phyloP scores from a whole-genome alignment of 2,329 filamentous ascomycete species.

The Fusarium avenaceum region DNA sequence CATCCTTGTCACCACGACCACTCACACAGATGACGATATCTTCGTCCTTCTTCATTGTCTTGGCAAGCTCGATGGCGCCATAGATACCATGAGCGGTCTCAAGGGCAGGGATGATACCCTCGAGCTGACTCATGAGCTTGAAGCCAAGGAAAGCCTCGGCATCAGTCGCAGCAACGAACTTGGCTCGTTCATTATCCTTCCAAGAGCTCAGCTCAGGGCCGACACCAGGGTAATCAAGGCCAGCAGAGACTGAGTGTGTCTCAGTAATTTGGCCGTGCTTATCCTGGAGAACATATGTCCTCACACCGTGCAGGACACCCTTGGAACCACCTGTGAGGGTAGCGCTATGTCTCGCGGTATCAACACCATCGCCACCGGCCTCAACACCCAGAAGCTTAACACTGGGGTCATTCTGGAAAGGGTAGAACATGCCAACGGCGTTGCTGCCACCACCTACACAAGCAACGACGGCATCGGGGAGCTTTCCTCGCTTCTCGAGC shows the following conservation, averaged over 20 bases:
- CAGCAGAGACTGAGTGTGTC: conserved; percentile 96
- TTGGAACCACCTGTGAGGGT: conserved; percentile 89
- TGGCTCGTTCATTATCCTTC: conserved; percentile 91
- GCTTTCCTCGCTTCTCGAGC: conserved; percentile 83
- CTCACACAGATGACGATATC: conserved; percentile 95
- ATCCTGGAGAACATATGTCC: conserved; percentile 95
- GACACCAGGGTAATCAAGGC: conserved; percentile 96
- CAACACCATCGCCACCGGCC: conserved; percentile 91
- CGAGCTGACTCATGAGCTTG: conserved; percentile 84
- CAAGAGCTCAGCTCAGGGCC: conserved; percentile 91
- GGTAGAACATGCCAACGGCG: conserved; percentile 98
- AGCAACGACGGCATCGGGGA: conserved; percentile 95
- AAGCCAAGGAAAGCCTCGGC: conserved; percentile 91
- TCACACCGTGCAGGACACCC: conserved; percentile 94
- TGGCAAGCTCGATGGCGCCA: conserved; percentile 89
- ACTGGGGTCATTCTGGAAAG: conserved; percentile 85
- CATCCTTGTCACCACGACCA: conserved; percentile 96
- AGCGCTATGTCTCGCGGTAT: conserved; percentile 87
- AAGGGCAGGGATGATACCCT: conserved; percentile 96
- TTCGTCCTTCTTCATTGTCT: conserved; percentile 89
- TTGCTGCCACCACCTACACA: conserved; percentile 97
- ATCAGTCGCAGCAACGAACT: conserved; percentile 92
- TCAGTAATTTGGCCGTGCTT: conserved; percentile 92
- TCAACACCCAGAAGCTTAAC: conserved; percentile 95
- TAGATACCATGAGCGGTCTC: conserved; percentile 95